phyloP scores from a whole-genome alignment of 257 asterid genomes.

The Fraxinus pennsylvanica region DNA sequence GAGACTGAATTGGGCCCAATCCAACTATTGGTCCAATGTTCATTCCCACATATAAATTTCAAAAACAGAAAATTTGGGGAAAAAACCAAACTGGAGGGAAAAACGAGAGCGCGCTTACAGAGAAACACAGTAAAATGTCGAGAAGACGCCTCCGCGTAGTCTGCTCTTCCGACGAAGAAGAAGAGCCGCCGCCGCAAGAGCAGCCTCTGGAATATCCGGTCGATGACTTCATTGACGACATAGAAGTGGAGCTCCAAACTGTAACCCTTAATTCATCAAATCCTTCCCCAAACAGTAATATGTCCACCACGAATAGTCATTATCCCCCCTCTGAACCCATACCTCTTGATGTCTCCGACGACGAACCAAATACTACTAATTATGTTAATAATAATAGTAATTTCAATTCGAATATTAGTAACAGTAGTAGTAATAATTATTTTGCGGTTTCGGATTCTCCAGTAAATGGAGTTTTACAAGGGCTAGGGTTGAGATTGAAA shows the following conservation, averaged over 20 bases:
- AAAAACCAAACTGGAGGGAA: slow-evolving; percentile 45
- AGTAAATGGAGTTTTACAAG: slow-evolving; percentile 48
- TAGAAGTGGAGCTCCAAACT: slow-evolving; percentile 58
- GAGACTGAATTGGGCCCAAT: background rate
- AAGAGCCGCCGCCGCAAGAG: slow-evolving; percentile 29
- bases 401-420: slow-evolving; percentile 19
- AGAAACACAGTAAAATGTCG: slow-evolving; percentile 31
- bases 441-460: slow-evolving; percentile 44
- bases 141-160: slow-evolving; percentile 64
- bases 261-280: slow-evolving; percentile 64
- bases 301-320: slow-evolving; percentile 21
- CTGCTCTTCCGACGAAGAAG: slow-evolving; percentile 69
- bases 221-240: slow-evolving; percentile 34
- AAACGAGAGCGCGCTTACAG: background rate
- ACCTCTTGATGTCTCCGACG: slow-evolving; percentile 57
- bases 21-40: background rate
- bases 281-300: slow-evolving; percentile 39
- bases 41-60: slow-evolving; percentile 3
- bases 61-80: background rate
- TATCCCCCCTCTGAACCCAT: slow-evolving; percentile 36
- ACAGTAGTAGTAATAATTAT: background rate
- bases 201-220: slow-evolving; percentile 38
- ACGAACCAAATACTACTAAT: slow-evolving; percentile 23
- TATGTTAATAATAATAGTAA: background rate
- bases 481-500: slow-evolving; percentile 58